Percentiles rank a stretch among this genome's conserved stretches.
Evolutionary conservation across 2,329 filamentous ascomycete genomes (phyloP).

Genomic region (Colletotrichum sp.): DNA sequence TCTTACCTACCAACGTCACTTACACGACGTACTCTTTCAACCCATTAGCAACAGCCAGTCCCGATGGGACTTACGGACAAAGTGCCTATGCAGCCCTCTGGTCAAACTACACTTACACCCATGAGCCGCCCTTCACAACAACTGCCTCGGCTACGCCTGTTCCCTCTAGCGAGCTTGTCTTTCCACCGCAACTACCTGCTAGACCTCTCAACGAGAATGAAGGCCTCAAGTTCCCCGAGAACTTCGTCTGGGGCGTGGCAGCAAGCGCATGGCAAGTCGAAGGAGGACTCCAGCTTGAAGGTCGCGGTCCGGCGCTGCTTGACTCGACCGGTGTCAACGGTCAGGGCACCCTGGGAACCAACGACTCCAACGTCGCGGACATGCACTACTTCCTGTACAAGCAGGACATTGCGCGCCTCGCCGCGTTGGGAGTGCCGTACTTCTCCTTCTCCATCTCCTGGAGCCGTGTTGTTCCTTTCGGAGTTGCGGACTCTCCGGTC

Average conservation of each 20-base stretch:
- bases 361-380: slow-evolving; percentile 42
- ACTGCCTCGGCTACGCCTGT: slow-evolving; percentile 61
- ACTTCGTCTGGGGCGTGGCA: slow-evolving; percentile 54
- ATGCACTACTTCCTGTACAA: slow-evolving; percentile 62
- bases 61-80: slow-evolving; percentile 32
- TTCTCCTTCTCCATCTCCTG: slow-evolving; percentile 59
- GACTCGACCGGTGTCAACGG: slow-evolving; percentile 39
- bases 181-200: slow-evolving; percentile 39
- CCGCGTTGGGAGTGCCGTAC: slow-evolving; percentile 54
- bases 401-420: slow-evolving; percentile 59
- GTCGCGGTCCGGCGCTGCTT: slow-evolving; percentile 45
- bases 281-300: slow-evolving; percentile 48
- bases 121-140: slow-evolving; percentile 49
- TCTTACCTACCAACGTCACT: neutral
- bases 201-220: slow-evolving; percentile 55
- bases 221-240: slow-evolving; percentile 55
- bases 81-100: slow-evolving; percentile 37
- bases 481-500: slow-evolving; percentile 51
- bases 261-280: slow-evolving; percentile 52
- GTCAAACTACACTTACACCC: slow-evolving; percentile 37
- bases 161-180: slow-evolving; percentile 52
- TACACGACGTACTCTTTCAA: neutral
- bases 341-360: slow-evolving; percentile 16
- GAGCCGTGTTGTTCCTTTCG: slow-evolving; percentile 58
- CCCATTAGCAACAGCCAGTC: neutral